phyloP scores from a whole-genome alignment of 768 basidiomycete species.

The Suillus americanus region DNA sequence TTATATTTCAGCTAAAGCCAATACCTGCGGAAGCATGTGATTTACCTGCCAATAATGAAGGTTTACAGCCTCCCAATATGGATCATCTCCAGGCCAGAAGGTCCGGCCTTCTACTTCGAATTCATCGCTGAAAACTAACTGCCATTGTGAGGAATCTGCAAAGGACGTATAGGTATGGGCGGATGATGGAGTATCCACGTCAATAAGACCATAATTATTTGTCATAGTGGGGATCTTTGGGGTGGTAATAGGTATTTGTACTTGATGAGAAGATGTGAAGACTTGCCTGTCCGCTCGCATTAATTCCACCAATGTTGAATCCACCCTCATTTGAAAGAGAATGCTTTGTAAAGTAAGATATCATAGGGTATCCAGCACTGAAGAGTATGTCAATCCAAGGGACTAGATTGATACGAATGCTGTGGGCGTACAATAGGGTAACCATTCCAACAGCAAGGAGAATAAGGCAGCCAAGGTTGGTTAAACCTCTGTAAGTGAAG shows the following conservation, averaged over 20 bases:
- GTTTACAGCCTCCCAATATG: constrained; percentile 85
- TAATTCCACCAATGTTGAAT: constrained; percentile 77
- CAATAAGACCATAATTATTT: constrained; percentile 74
- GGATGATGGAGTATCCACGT: constrained; percentile 67
- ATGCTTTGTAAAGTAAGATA: constrained; percentile 52
- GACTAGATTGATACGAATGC: neutral
- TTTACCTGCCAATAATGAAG: constrained; percentile 74
- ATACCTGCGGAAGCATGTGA: neutral
- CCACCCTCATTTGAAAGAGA: constrained; percentile 51
- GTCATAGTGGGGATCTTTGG: constrained; percentile 52
- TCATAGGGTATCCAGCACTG: constrained; percentile 65
- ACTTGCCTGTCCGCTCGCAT: constrained; percentile 67
- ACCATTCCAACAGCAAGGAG: constrained; percentile 53
- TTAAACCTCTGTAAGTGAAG: constrained; percentile 67
- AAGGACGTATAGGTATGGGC: constrained; percentile 56
- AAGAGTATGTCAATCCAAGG: constrained; percentile 5
- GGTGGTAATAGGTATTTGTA: constrained; percentile 4
- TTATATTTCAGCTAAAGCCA: constrained; percentile 1
- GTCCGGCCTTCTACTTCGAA: constrained; percentile 79
- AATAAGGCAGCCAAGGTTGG: constrained; percentile 70
- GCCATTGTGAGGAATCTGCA: constrained; percentile 49
- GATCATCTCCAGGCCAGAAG: constrained; percentile 81
- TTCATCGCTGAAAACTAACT: constrained; percentile 87
- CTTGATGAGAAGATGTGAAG: neutral
- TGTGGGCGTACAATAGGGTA: constrained; percentile 54